Evolutionary conservation across 257 asterid genomes (phyloP).

Genomic region (Fraxinus quadrangulata): DNA sequence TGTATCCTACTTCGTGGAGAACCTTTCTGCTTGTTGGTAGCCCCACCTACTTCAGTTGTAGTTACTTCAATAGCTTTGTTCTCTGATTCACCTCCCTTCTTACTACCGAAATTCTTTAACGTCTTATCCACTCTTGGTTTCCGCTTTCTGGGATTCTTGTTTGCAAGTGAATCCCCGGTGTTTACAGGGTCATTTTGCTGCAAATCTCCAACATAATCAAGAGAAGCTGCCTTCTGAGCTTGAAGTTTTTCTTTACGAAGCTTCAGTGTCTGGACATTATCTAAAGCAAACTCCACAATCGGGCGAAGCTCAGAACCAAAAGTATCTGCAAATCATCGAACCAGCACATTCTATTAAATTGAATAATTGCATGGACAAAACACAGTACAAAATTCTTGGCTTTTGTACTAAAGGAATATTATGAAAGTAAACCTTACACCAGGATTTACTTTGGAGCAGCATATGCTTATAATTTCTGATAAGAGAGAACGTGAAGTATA

Average conservation of each 20-base stretch:
- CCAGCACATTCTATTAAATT: neutral
- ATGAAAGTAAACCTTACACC: slow-evolving; percentile 1
- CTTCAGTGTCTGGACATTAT: slow-evolving; percentile 79
- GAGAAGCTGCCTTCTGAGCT: slow-evolving; percentile 47
- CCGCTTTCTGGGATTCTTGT: slow-evolving; percentile 52
- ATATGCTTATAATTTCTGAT: neutral
- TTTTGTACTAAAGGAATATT: neutral
- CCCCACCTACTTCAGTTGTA: slow-evolving; percentile 30
- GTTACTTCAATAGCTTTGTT: slow-evolving; percentile 30
- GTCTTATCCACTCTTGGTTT: slow-evolving; percentile 41
- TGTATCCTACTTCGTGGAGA: slow-evolving; percentile 23
- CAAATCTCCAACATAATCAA: slow-evolving; percentile 25
- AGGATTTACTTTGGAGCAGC: slow-evolving; percentile 10
- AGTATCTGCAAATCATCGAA: slow-evolving; percentile 51
- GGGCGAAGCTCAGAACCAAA: slow-evolving; percentile 92
- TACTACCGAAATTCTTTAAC: slow-evolving; percentile 27
- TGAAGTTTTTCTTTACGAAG: slow-evolving; percentile 65
- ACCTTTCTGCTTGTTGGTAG: slow-evolving; percentile 36
- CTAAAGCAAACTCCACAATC: slow-evolving; percentile 96
- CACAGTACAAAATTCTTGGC: neutral
- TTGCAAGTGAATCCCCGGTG: slow-evolving; percentile 28
- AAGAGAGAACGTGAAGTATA: neutral
- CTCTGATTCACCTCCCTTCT: slow-evolving; percentile 30
- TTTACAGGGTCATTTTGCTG: slow-evolving; percentile 31
- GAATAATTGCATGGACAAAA: neutral